phyloP scores from a whole-genome alignment of 345 rosid species.

The Trapa incisa region DNA sequence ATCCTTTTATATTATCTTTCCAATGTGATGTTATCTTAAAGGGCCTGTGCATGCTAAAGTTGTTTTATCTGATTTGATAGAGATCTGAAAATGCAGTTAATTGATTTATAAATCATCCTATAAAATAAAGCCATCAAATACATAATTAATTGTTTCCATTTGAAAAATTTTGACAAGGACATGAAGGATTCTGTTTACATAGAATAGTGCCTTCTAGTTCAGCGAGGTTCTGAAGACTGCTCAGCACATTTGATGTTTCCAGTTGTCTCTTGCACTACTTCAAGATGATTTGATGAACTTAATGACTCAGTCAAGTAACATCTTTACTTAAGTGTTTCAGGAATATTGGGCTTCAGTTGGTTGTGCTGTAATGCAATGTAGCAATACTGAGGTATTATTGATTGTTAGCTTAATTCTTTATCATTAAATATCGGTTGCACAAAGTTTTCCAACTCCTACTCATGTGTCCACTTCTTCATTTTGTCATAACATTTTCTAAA shows the following conservation, averaged over 20 bases:
- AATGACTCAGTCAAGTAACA: background rate
- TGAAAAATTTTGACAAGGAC: background rate
- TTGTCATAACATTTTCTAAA: background rate
- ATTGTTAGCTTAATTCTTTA: background rate
- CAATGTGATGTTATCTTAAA: background rate
- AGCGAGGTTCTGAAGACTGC: background rate
- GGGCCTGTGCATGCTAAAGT: background rate
- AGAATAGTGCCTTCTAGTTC: background rate
- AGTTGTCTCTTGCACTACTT: background rate
- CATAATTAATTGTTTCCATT: background rate
- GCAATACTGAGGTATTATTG: conserved; percentile 75
- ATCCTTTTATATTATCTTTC: background rate
- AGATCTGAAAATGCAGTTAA: background rate
- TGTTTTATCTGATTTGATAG: background rate
- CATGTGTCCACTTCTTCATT: background rate
- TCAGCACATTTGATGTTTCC: background rate
- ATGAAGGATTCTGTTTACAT: background rate
- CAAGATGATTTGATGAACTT: background rate
- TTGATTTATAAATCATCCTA: background rate
- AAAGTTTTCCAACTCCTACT: background rate
- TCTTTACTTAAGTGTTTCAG: conserved; percentile 19
- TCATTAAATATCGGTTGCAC: background rate
- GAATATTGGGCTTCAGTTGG: conserved; percentile 99
- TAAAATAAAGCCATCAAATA: background rate
- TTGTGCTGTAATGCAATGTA: conserved; percentile 93